Evolutionary conservation across 495 filamentous ascomycete genomes (phyloP), one percentile per base, ranked within the genome.

Genomic region (Xylaria nigripes): DNA sequence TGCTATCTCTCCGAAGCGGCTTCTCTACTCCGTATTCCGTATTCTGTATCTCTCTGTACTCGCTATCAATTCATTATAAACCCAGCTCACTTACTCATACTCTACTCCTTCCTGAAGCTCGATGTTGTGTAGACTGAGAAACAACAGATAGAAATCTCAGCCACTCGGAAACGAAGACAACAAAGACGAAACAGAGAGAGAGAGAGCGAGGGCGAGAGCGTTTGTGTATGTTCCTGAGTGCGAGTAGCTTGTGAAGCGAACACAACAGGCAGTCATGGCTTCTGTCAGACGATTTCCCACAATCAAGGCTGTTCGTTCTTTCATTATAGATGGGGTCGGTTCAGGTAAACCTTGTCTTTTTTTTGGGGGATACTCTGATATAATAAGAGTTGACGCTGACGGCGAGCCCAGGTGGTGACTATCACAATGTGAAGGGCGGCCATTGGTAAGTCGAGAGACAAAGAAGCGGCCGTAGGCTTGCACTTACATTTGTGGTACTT

Each of bases 361-460:
- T 18, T 18, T 12, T 6, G 7, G 15, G 6, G 10, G 15, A 18
- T 29, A 23, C 32, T 0, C 2, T 22, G 1, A 0, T 38, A 13
- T 9, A 21, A 25, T 23, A 30, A 42, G 16, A 3, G 24, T 27
- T 12, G 19, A 41, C 23, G 25, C 51, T 54, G 13, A 54, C 45
- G 7, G 12, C 9, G 10, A 21, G 41, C 50, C 0, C 42, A 73
- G 80, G 80, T 27, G 90, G 90, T 55, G 90, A 96, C 64, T 96
- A 96, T 63, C 90, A 96, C 77, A 96, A 96, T 81, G 90, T 95
- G 59, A 82, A 88, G 64, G 87, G 87, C 19, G 90, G 90, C 22
- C 90, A 95, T 69, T 95, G 90, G 81, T 82, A 65, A 43, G 73
- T 61, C 2, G 40, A 54, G 2, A 7, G 16, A 0, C 16, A 22